Percentiles rank a stretch among this genome's conserved stretches.
These are phyloP conservation scores for Pleurotus ostreatus DNA, from an alignment of 768 basidiomycete species.

Conservation along the genomic window DNA sequence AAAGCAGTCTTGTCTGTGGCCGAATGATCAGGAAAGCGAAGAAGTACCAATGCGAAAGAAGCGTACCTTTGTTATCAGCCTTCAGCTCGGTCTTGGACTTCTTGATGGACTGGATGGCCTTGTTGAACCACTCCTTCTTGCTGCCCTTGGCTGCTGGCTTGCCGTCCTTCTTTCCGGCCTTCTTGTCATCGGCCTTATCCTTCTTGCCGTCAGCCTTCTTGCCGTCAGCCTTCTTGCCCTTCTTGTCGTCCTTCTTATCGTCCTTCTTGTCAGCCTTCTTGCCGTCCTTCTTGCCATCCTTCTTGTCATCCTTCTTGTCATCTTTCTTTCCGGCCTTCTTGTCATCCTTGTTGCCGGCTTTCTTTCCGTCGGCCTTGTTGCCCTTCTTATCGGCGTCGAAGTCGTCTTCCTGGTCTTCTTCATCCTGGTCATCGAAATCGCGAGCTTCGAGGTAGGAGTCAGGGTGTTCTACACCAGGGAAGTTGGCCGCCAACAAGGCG, in stretches of 20 bases:
- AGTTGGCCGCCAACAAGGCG: neutral
- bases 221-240: neutral
- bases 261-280: neutral
- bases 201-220: neutral
- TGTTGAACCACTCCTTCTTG: conserved; percentile 1
- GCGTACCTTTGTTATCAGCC: neutral
- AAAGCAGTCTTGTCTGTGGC: neutral
- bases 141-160: neutral
- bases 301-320: neutral
- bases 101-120: conserved; percentile 2
- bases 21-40: neutral
- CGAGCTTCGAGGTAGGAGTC: neutral
- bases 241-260: neutral
- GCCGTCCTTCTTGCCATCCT: neutral
- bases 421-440: neutral
- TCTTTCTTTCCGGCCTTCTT: neutral
- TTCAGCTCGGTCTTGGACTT: neutral
- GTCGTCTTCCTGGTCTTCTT: neutral
- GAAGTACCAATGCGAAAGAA: neutral
- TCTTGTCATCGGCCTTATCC: neutral
- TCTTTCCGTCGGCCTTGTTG: neutral
- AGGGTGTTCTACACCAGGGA: neutral
- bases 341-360: neutral
- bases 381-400: neutral
- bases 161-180: neutral